phyloP scores from a whole-genome alignment of 257 asterid species.

The Nicotiana undulata region DNA sequence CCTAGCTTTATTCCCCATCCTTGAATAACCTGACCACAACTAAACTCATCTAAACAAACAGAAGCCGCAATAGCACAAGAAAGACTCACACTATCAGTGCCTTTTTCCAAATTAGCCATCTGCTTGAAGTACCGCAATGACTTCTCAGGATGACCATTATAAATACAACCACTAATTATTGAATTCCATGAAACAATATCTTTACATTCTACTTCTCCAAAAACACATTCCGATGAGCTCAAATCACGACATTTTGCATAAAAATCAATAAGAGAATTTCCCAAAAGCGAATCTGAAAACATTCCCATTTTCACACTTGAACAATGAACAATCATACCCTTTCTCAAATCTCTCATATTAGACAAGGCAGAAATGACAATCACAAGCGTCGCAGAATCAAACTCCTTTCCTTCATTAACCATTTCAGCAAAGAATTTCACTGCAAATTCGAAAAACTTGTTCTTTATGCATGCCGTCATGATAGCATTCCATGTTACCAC shows the following conservation, averaged over 20 bases:
- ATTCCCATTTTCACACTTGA: slow-evolving; percentile 48
- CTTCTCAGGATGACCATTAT: slow-evolving; percentile 28
- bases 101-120: slow-evolving; percentile 29
- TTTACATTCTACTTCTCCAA: slow-evolving; percentile 28
- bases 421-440: slow-evolving; percentile 33
- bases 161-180: slow-evolving; percentile 40
- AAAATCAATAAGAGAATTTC: slow-evolving; percentile 43
- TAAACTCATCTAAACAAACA: slow-evolving; percentile 31
- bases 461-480: slow-evolving; percentile 49
- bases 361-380: slow-evolving; percentile 32
- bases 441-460: slow-evolving; percentile 23
- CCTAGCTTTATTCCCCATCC: slow-evolving; percentile 44
- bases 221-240: slow-evolving; percentile 39
- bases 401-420: slow-evolving; percentile 32
- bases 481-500: slow-evolving; percentile 57
- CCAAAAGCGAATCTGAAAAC: slow-evolving; percentile 30
- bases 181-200: slow-evolving; percentile 61
- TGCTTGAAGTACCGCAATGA: slow-evolving; percentile 37
- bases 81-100: slow-evolving; percentile 39
- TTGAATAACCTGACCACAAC: slow-evolving; percentile 39
- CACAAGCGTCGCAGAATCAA: slow-evolving; percentile 41
- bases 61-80: slow-evolving; percentile 61
- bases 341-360: slow-evolving; percentile 21
- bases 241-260: slow-evolving; percentile 54
- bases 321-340: slow-evolving; percentile 42